phyloP scores from a whole-genome alignment of 2,329 filamentous ascomycete species.

The Aureobasidium sp. region DNA sequence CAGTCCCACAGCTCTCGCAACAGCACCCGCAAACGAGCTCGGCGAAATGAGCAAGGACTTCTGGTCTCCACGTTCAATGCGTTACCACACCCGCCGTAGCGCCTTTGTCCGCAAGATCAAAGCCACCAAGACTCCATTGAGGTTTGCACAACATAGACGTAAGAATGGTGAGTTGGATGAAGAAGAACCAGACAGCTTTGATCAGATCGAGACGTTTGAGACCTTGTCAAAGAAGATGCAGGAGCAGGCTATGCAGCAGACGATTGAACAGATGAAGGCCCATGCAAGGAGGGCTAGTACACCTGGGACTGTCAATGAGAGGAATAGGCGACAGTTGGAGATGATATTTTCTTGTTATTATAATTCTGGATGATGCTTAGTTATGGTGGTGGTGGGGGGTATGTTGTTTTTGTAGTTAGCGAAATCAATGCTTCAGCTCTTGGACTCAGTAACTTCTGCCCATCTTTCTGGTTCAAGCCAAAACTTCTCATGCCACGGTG shows the following conservation, averaged over 20 bases:
- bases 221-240: background rate
- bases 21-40: conserved; percentile 41
- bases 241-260: background rate
- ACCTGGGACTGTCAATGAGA: background rate
- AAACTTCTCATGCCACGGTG: background rate
- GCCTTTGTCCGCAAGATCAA: conserved; percentile 49
- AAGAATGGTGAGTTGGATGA: conserved; percentile 33
- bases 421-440: too few species aligned
- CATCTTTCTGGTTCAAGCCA: conserved; percentile 2
- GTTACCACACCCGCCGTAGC: conserved; percentile 44
- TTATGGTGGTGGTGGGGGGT: too few species aligned
- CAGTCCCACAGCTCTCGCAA: conserved; percentile 35
- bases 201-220: conserved; percentile 31
- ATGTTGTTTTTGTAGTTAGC: background rate
- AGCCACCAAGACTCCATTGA: conserved; percentile 40
- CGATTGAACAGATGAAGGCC: background rate
- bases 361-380: background rate
- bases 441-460: background rate
- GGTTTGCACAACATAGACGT: conserved; percentile 45
- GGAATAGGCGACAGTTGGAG: conserved; percentile 4
- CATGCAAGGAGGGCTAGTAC: conserved; percentile 4
- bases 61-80: conserved; percentile 41
- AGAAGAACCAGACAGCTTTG: conserved; percentile 43
- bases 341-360: conserved; percentile 17
- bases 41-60: conserved; percentile 50